Conservation (phyloP, 2,329 filamentous ascomycete species). For the Hymenoscyphus repandus region DNA sequence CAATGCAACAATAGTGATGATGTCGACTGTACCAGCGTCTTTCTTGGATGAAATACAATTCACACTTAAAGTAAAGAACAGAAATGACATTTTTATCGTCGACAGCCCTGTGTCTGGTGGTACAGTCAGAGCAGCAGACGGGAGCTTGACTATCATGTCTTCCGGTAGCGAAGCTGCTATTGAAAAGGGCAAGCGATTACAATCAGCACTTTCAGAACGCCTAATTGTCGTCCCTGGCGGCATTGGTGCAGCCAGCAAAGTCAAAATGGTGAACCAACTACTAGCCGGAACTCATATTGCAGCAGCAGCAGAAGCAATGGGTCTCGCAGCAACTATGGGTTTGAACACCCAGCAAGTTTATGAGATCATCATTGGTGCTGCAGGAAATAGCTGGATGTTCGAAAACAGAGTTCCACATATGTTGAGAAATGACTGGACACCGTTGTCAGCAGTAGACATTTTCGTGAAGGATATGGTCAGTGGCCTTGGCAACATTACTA, state of each 20-base stretch:
- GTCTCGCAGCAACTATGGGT: constrained; percentile 49
- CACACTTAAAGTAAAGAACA: constrained; percentile 43
- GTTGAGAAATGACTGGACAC: constrained; percentile 44
- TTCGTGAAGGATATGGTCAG: constrained; percentile 34
- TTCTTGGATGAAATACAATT: constrained; percentile 58
- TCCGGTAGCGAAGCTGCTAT: constrained; percentile 53
- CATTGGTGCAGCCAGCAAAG: constrained; percentile 52
- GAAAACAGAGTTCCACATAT: constrained; percentile 50
- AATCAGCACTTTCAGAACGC: constrained; percentile 59
- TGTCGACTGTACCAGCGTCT: constrained; percentile 63
- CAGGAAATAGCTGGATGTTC: constrained; percentile 44
- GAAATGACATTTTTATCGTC: constrained; percentile 59
- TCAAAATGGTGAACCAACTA: constrained; percentile 60
- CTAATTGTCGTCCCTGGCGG: constrained; percentile 56
- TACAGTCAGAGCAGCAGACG: constrained; percentile 59
- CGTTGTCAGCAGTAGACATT: constrained; percentile 33
- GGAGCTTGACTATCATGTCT: constrained; percentile 71
- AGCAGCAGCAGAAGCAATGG: constrained; percentile 52
- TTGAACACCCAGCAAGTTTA: constrained; percentile 38
- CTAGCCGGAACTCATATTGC: constrained; percentile 58
- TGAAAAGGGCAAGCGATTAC: constrained; percentile 49
- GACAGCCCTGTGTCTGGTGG: constrained; percentile 70
- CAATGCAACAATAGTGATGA: constrained; percentile 57
- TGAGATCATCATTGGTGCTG: constrained; percentile 31
- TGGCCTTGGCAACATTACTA: neutral